A percentile compares a stretch with the other conserved stretches of the same genome.
These are phyloP conservation scores for Candida morakotiae DNA, from an alignment of 805 yeast genomes.

Conservation along the genomic window DNA sequence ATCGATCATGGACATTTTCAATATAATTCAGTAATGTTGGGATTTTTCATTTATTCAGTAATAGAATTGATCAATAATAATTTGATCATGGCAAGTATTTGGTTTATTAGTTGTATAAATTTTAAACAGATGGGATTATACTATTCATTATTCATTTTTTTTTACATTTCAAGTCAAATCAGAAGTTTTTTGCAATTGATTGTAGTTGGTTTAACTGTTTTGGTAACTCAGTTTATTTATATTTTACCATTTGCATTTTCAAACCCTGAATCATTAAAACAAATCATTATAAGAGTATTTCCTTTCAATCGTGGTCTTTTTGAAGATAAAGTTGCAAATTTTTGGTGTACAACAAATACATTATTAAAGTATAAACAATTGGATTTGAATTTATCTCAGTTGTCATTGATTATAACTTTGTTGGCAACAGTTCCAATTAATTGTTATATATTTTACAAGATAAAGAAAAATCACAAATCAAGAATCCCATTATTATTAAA, in stretches of 20 bases:
- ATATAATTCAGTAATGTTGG: slow-evolving; percentile 91
- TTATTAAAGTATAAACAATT: slow-evolving; percentile 65
- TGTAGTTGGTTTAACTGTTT: slow-evolving; percentile 60
- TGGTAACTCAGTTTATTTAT: slow-evolving; percentile 46
- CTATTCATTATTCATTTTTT: slow-evolving; percentile 86
- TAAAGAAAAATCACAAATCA: slow-evolving; percentile 13
- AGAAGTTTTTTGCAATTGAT: slow-evolving; percentile 48
- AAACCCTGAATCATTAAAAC: slow-evolving; percentile 34
- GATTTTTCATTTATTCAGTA: slow-evolving; percentile 68
- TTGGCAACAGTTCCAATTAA: slow-evolving; percentile 29
- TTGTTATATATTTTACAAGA: slow-evolving; percentile 33
- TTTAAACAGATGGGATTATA: slow-evolving; percentile 96
- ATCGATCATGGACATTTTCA: slow-evolving; percentile 98
- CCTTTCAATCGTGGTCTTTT: slow-evolving; percentile 92
- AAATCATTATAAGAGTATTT: slow-evolving; percentile 66
- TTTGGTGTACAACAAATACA: slow-evolving; percentile 93
- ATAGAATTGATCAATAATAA: slow-evolving; percentile 62
- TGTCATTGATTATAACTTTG: slow-evolving; percentile 54
- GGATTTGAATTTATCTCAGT: slow-evolving; percentile 49
- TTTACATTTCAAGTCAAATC: slow-evolving; percentile 60
- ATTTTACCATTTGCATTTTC: slow-evolving; percentile 57
- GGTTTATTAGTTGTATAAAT: slow-evolving; percentile 72
- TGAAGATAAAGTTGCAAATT: slow-evolving; percentile 95
- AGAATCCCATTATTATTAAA: slow-evolving; percentile 34
- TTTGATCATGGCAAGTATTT: slow-evolving; percentile 63